Evolutionary conservation across 805 yeast species (phyloP), one percentile per base, ranked within the genome.

Genomic region (Candida krabiensis): DNA sequence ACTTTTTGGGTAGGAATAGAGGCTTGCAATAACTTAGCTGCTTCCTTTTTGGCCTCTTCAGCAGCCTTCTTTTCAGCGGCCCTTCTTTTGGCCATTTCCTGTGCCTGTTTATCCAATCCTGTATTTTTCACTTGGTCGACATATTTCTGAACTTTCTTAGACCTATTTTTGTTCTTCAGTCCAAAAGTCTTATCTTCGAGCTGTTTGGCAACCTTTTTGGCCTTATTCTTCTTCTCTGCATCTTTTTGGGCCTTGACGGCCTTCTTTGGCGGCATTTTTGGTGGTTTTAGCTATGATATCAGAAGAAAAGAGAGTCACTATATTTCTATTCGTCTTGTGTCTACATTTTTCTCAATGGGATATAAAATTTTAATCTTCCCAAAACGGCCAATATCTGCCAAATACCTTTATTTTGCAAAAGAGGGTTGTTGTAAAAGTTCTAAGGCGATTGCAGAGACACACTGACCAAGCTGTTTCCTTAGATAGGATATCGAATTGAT

Each of bases 131-230:
- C 83, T 57, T 85, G 91, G 43, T 71, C 70, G 30, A 86, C 81
- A 52, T 49, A 80, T 46, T 70, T 73, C 61, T 89, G 96, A 26
- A 91, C 97, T 55, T 83, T 93, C 56, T 91, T 77, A 29, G 97
- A 89, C 60, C 89, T 87, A 68, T 93, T 91, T 63, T 93, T 93
- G 63, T 93, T 93, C 60, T 90, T 93, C 73, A 93, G 71, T 41
- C 99, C 99, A 60, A 93, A 93, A 2, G 97, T 87, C 68, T 87
- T 90, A 66, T 93, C 83, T 22, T 74, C 98, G 46, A 82, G 81
- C 39, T 77, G 70, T 55, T 77, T 71, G 56, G 78, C 77, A 52
- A 70, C 72, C 51, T 75, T 73, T 69, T 83, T 81, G 39, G 70
- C 64, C 56, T 71, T 71, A 37, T 77, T 79, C 67, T 85, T 84